A percentile compares a stretch with the other conserved stretches of the same genome.
Evolutionary conservation across 345 rosid species (phyloP).

Genomic region (Camelina sativa): DNA sequence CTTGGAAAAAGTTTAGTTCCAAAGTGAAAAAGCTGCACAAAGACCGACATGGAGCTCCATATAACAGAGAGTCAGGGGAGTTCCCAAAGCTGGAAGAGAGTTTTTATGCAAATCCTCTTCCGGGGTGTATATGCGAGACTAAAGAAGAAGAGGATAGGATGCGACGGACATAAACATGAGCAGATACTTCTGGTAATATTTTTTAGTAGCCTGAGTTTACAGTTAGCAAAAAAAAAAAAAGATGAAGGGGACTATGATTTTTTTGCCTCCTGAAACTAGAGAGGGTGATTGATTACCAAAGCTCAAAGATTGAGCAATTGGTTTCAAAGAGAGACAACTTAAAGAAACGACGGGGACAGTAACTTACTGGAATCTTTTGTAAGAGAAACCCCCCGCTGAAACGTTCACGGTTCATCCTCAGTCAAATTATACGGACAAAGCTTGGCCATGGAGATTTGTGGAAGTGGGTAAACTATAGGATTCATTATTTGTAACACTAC

Average conservation of each 20-base stretch:
- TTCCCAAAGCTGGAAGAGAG: slow-evolving; percentile 93
- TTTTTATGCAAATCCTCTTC: slow-evolving; percentile 86
- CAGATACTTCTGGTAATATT: slow-evolving; percentile 33
- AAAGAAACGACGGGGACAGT: slow-evolving; percentile 15
- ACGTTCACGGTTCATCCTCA: slow-evolving; percentile 6
- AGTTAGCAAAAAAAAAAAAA: slow-evolving; percentile 9
- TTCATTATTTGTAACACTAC: slow-evolving; percentile 45
- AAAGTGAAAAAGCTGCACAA: slow-evolving; percentile 80
- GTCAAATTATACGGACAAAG: slow-evolving; percentile 19
- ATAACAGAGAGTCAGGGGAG: slow-evolving; percentile 71
- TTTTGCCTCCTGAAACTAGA: slow-evolving; percentile 27
- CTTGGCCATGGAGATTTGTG: slow-evolving; percentile 35
- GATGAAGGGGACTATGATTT: slow-evolving; percentile 18
- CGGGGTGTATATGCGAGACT: slow-evolving; percentile 82
- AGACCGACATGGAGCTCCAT: slow-evolving; percentile 76
- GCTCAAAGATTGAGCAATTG: slow-evolving; percentile 34
- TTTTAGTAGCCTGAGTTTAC: slow-evolving; percentile 10
- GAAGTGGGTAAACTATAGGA: slow-evolving; percentile 36
- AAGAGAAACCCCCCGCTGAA: slow-evolving; percentile 8
- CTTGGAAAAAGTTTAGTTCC: slow-evolving; percentile 88
- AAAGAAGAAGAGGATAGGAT: slow-evolving; percentile 37
- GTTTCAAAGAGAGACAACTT: slow-evolving; percentile 21
- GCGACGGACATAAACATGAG: slow-evolving; percentile 22
- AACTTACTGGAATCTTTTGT: background rate
- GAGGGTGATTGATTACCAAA: slow-evolving; percentile 14